Base-by-base conservation (phyloP, 768 basidiomycete species). In the Calocybe indica region DNA sequence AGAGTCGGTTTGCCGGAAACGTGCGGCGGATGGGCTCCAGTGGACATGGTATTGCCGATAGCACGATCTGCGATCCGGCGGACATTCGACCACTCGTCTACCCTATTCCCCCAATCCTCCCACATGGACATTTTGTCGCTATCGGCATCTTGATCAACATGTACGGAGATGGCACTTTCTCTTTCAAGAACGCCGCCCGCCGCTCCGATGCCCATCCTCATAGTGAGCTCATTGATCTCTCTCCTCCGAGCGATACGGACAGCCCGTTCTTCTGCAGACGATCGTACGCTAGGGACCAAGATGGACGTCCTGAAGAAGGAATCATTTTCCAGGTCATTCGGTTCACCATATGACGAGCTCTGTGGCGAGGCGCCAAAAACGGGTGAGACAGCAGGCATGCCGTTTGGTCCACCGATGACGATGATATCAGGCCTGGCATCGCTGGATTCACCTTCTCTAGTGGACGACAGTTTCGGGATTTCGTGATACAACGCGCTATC, bases 191-290 rank as follows among this genome's bases (percentile, higher is more conserved):
- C 56, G 8, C 90, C 91, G 7, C 90, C 90, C 6, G 89, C 74
- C 0, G 78, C 76, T 32, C 85, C 86, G 34, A 91, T 72, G 5
- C 80, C 90, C 81, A 90, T 88, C n/a, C 87, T 79, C 74, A 89
- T 85, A 0, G 79, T 82, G 39, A 92, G 66, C 56, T 88, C 83
- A 60, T 92, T 92, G 46, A 90, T 79, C 55, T 91, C 84, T 48
- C 79, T 71, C 48, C 90, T 72, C 33, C 90, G 70, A 3, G 68
- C 65, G 50, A 83, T 70, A 40, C 90, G 78, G 43, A 70, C 76
- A 6, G 68, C 62, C 38, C 71, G 73, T 58, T 92, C 90, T 8
- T 68, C 64, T 2, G 58, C 53, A 28, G 70, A 59, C 8, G 83
- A 82, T 9, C 90, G 79, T 2, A 65, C 59, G 12, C 66, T 60